Conservation (phyloP, 495 filamentous ascomycete species). For the Penicillium riverlandense region DNA sequence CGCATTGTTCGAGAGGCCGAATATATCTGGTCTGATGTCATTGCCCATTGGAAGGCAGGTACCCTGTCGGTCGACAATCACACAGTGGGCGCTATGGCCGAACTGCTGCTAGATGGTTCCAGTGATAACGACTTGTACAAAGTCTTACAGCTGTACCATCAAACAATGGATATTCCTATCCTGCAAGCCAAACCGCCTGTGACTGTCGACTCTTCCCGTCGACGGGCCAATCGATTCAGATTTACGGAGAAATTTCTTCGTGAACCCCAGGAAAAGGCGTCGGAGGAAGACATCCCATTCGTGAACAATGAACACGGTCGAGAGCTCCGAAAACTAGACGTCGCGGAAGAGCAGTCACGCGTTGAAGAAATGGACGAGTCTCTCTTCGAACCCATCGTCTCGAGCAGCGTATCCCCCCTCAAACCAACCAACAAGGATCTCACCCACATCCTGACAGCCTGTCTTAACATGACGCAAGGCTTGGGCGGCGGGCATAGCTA, state of each 20-base stretch:
- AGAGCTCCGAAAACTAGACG: not conserved
- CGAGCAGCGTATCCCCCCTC: conserved; percentile 17
- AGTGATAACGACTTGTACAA: conserved; percentile 56
- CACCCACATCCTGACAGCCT: conserved; percentile 58
- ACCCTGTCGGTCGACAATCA: conserved; percentile 63
- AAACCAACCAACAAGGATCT: conserved; percentile 60
- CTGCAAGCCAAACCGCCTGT: conserved; percentile 15
- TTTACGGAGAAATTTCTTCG: no score
- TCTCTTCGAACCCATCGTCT: conserved; percentile 28
- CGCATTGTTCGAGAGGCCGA: conserved; percentile 50
- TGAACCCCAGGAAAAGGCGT: not conserved
- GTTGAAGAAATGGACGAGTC: conserved; percentile 13
- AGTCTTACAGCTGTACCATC: conserved; percentile 63
- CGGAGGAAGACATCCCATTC: conserved; percentile 26
- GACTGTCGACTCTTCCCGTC: not conserved
- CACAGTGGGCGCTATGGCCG: conserved; percentile 69
- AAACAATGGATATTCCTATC: conserved; percentile 66
- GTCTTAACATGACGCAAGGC: conserved; percentile 29
- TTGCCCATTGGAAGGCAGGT: conserved; percentile 62
- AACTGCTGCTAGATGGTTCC: conserved; percentile 54
- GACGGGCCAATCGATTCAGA: no score
- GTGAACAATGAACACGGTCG: conserved; percentile 16
- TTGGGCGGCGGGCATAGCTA: conserved; percentile 46
- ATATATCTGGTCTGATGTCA: conserved; percentile 72
- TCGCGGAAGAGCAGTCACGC: not conserved